Conservation (phyloP, 805 yeast genomes). For the Dipodascopsis uninucleata region DNA sequence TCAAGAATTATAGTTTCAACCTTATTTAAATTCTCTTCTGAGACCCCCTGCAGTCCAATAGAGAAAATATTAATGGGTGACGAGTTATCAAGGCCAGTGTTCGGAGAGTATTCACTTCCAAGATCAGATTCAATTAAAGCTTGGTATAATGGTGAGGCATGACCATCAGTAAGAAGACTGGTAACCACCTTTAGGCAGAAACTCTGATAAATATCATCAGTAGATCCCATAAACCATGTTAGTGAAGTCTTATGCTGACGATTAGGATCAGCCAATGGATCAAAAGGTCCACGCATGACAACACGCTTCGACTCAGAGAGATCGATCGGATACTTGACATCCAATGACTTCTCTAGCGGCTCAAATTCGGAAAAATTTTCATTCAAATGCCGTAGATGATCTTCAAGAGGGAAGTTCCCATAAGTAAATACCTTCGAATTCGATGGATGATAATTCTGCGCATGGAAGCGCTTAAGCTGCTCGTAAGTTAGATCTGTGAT, state of each 20-base stretch:
- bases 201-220: conserved; percentile 62
- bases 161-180: conserved; percentile 79
- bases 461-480: conserved; percentile 75
- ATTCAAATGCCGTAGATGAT: conserved; percentile 57
- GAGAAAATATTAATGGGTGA: conserved; percentile 76
- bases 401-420: conserved; percentile 66
- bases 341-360: conserved; percentile 37
- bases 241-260: conserved; percentile 75
- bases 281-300: conserved; percentile 67
- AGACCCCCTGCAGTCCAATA: conserved; percentile 77
- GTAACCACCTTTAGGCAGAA: conserved; percentile 70
- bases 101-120: conserved; percentile 82
- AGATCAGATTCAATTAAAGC: conserved; percentile 78
- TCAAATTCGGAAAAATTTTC: conserved; percentile 53
- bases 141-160: conserved; percentile 84
- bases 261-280: conserved; percentile 63
- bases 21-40: conserved; percentile 42
- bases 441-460: conserved; percentile 78
- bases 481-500: conserved; percentile 73
- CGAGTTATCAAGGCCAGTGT: conserved; percentile 80
- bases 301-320: conserved; percentile 40
- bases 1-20: conserved; percentile 49
- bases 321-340: conserved; percentile 44
- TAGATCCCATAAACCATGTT: conserved; percentile 83
- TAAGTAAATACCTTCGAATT: conserved; percentile 84